phyloP scores from a whole-genome alignment of 768 basidiomycete genomes.

The Phylloporus arenicola region DNA sequence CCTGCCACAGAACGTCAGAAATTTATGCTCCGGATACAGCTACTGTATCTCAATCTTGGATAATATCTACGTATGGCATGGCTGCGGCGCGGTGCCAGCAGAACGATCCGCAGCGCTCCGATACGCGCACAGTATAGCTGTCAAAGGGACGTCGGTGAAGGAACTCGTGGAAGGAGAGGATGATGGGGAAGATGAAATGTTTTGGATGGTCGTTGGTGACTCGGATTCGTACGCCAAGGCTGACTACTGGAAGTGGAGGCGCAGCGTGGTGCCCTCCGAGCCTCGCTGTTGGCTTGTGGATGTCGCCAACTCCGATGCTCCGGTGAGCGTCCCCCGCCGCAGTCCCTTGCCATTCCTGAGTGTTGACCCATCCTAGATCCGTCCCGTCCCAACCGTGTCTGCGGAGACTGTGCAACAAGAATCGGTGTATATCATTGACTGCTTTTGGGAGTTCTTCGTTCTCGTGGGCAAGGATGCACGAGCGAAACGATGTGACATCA shows the following conservation, averaged over 20 bases:
- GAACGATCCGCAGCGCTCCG: slow-evolving; percentile 60
- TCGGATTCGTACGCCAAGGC: slow-evolving; percentile 64
- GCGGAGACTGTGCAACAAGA: slow-evolving; percentile 34
- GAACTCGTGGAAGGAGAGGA: slow-evolving; percentile 64
- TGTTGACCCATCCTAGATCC: slow-evolving; percentile 36
- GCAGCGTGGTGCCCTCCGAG: slow-evolving; percentile 32
- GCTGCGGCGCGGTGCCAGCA: slow-evolving; percentile 53
- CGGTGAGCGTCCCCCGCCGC: slow-evolving; percentile 35
- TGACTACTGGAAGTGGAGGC: slow-evolving; percentile 79
- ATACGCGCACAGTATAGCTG: slow-evolving; percentile 51
- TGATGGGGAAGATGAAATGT: slow-evolving; percentile 66
- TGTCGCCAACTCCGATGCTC: slow-evolving; percentile 25
- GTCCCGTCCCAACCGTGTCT: slow-evolving; percentile 39
- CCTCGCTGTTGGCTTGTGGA: slow-evolving; percentile 62
- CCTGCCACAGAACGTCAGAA: slow-evolving; percentile 45
- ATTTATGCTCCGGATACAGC: slow-evolving; percentile 81
- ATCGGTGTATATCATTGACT: slow-evolving; percentile 65
- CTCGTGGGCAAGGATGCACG: slow-evolving; percentile 66
- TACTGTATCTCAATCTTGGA: slow-evolving; percentile 71
- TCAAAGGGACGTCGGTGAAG: slow-evolving; percentile 35
- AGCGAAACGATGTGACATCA: slow-evolving; percentile 53
- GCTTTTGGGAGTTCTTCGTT: slow-evolving; percentile 76
- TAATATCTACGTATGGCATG: slow-evolving; percentile 77
- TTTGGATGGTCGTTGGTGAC: slow-evolving; percentile 83
- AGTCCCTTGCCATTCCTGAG: background rate